Percentiles rank a stretch among this genome's conserved stretches.
phyloP scores from a whole-genome alignment of 306 rosid species.

The Acacia confusa region DNA sequence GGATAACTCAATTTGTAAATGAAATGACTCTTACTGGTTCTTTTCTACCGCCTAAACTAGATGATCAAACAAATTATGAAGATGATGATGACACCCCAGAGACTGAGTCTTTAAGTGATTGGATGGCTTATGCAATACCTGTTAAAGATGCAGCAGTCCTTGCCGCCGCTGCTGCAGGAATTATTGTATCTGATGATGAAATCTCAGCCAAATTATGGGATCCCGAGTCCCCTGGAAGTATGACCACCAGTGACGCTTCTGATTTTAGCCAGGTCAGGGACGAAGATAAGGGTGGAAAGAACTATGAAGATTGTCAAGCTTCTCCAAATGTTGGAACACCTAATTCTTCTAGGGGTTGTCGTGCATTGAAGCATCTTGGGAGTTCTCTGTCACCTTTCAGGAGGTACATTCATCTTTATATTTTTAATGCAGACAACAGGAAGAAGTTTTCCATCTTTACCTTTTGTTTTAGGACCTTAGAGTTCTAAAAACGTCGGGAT shows the following conservation, averaged over 20 bases:
- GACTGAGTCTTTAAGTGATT: constrained; percentile 48
- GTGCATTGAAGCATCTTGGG: constrained; percentile 52
- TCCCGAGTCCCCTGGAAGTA: constrained; percentile 63
- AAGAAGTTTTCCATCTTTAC: neutral
- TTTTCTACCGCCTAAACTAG: constrained; percentile 41
- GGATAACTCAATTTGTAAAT: constrained; percentile 74
- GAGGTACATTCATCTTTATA: constrained; percentile 44
- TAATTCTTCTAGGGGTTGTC: constrained; percentile 38
- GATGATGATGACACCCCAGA: constrained; percentile 45
- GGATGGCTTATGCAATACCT: constrained; percentile 89
- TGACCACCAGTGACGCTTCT: constrained; percentile 61
- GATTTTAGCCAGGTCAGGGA: constrained; percentile 61
- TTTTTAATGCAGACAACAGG: constrained; percentile 5
- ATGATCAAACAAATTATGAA: constrained; percentile 36
- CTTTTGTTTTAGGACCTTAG: neutral
- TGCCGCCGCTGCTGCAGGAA: constrained; percentile 87
- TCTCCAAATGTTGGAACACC: constrained; percentile 55
- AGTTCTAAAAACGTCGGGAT: too few relatives aligned
- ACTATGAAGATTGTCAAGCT: constrained; percentile 46
- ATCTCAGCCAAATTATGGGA: constrained; percentile 56
- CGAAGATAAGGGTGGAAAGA: constrained; percentile 50
- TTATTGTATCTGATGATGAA: constrained; percentile 55
- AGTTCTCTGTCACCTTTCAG: constrained; percentile 81
- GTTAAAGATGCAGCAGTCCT: constrained; percentile 63
- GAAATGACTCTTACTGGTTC: constrained; percentile 55